phyloP scores from a whole-genome alignment of 257 asterid genomes.

The Cynanchum wilfordii region DNA sequence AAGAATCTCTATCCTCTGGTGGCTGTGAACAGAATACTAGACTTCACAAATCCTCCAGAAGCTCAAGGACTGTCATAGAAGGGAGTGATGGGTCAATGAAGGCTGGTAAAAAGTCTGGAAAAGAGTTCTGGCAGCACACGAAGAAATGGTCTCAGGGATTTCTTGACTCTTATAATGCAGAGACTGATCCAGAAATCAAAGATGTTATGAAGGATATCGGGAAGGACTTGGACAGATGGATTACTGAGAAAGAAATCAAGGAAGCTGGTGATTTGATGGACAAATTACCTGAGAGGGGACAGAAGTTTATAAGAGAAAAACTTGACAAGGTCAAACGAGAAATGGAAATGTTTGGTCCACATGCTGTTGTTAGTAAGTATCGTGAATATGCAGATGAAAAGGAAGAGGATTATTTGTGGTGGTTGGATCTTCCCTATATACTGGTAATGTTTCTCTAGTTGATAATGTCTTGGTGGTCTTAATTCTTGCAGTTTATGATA shows the following conservation, averaged over 20 bases:
- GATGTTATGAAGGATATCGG: conserved; percentile 74
- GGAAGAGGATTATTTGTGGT: conserved; percentile 92
- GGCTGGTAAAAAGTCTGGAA: conserved; percentile 75
- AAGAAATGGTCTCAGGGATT: conserved; percentile 93
- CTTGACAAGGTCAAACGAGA: conserved; percentile 83
- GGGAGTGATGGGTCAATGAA: conserved; percentile 82
- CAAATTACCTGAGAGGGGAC: conserved; percentile 68
- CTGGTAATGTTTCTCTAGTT: conserved; percentile 40
- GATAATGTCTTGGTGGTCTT: background rate
- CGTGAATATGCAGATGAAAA: conserved; percentile 78
- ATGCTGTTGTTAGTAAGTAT: conserved; percentile 92
- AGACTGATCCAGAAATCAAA: conserved; percentile 78
- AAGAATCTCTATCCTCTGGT: conserved; percentile 36
- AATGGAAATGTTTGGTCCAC: conserved; percentile 89
- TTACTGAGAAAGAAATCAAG: conserved; percentile 85
- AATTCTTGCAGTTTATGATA: background rate
- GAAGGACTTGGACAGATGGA: conserved; percentile 92
- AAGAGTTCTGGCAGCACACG: conserved; percentile 93
- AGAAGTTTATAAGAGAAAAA: conserved; percentile 50
- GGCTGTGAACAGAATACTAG: conserved; percentile 23
- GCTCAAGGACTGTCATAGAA: conserved; percentile 68
- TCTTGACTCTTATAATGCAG: conserved; percentile 72
- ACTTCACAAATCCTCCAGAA: conserved; percentile 24
- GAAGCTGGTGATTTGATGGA: conserved; percentile 78
- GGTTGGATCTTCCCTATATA: conserved; percentile 85